Conservation (phyloP, 2,329 filamentous ascomycete species). For the Alternaria ethzedia region DNA sequence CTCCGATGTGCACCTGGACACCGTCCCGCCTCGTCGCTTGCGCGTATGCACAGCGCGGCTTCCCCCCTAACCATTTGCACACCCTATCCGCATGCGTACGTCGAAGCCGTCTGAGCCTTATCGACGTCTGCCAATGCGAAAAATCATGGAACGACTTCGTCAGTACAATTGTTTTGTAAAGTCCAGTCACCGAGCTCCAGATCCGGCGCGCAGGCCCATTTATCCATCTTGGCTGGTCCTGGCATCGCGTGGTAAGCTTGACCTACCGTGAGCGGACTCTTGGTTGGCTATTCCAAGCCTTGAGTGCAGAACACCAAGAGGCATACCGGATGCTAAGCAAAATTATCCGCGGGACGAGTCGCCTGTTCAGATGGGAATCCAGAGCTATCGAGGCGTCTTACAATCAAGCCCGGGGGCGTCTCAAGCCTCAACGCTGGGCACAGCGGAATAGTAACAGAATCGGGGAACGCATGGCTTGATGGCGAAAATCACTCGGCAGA, state of each 20-base stretch:
- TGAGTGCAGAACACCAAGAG: neutral
- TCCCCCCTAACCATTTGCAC: neutral
- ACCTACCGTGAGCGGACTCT: conserved; percentile 1
- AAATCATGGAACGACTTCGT: neutral
- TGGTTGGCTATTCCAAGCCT: conserved; percentile 1
- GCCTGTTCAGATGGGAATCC: neutral
- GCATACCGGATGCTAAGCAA: conserved; percentile 10
- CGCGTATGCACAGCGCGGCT: neutral
- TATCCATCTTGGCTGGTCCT: conserved; percentile 25
- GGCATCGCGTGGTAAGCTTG: conserved; percentile 9
- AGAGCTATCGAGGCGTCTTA: neutral
- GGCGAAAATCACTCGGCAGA: neutral
- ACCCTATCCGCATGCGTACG: neutral
- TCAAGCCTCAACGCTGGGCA: conserved; percentile 7
- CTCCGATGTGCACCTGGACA: neutral
- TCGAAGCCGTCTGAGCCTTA: neutral
- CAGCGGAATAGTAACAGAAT: neutral
- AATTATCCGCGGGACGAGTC: conserved; percentile 23
- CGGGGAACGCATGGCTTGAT: neutral
- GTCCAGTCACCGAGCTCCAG: neutral
- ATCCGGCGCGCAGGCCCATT: conserved; percentile 20
- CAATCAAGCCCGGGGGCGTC: neutral
- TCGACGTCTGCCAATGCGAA: neutral
- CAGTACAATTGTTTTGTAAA: neutral
- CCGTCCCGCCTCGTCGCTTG: neutral